Evolutionary conservation across 805 yeast genomes (phyloP).

Genomic region (Myxozyma geophila): DNA sequence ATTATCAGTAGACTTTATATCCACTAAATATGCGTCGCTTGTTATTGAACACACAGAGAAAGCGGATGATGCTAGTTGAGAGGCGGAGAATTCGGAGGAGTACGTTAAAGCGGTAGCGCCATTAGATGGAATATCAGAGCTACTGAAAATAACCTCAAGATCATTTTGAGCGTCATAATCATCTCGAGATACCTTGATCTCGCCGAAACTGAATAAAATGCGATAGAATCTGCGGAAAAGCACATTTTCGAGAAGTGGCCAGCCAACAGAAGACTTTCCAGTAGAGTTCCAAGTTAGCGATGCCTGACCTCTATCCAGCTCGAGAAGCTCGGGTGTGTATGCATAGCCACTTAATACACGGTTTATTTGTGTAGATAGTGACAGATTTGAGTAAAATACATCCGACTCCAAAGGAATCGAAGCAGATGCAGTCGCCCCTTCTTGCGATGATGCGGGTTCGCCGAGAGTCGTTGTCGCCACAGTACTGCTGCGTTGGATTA

Average conservation of each 20-base stretch:
- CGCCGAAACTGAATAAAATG: constrained; percentile 29
- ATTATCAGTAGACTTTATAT: constrained; percentile 2
- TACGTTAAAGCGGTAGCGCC: constrained; percentile 10
- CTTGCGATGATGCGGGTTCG: background rate
- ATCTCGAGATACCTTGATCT: constrained; percentile 8
- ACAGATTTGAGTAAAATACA: background rate
- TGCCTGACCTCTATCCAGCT: constrained; percentile 6
- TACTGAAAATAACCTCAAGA: constrained; percentile 13
- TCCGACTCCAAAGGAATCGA: background rate
- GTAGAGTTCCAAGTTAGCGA: constrained; percentile 27
- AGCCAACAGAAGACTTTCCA: constrained; percentile 23
- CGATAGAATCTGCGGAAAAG: constrained; percentile 22
- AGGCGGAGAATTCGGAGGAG: constrained; percentile 11
- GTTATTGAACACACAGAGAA: constrained; percentile 18
- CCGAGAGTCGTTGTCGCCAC: no score
- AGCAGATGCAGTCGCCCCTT: background rate
- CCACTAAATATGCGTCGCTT: background rate
- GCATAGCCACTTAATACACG: constrained; percentile 6
- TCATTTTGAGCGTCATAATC: constrained; percentile 20
- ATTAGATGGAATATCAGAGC: constrained; percentile 19
- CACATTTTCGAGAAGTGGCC: constrained; percentile 29
- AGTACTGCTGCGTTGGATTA: no score
- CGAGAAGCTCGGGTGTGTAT: constrained; percentile 25
- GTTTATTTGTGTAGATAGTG: constrained; percentile 13
- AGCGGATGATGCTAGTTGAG: constrained; percentile 1